These are phyloP conservation scores for Colletotrichum lupini DNA, from an alignment of 2,329 filamentous ascomycete species.

Conservation along the genomic window DNA sequence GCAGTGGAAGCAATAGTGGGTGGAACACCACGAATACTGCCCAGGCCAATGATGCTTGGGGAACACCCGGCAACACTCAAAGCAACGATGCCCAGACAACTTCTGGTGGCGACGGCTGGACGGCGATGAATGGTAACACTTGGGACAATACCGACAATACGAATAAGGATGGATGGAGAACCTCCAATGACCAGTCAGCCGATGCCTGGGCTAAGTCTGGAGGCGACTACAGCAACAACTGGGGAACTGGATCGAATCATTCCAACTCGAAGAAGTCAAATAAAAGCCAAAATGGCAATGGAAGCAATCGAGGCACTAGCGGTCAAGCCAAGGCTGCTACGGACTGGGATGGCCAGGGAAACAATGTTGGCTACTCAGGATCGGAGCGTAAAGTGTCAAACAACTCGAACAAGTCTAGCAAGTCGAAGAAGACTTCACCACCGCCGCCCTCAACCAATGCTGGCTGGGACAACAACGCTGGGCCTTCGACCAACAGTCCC, in stretches of 20 bases:
- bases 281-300: slow-evolving; percentile 1
- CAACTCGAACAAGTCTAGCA: slow-evolving; percentile 5
- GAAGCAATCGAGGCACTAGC: slow-evolving; percentile 16
- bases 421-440: slow-evolving; percentile 6
- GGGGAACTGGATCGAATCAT: slow-evolving; percentile 21
- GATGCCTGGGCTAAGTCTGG: slow-evolving; percentile 13
- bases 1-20: slow-evolving; percentile 31
- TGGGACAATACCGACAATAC: slow-evolving; percentile 9
- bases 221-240: slow-evolving; percentile 18
- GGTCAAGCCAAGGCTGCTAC: not conserved
- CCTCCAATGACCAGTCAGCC: not conserved
- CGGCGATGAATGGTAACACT: slow-evolving; percentile 1
- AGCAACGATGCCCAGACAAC: slow-evolving; percentile 3
- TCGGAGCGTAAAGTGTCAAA: slow-evolving; percentile 1
- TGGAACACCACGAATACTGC: slow-evolving; percentile 9
- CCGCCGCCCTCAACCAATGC: slow-evolving; percentile 7
- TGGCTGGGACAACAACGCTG: slow-evolving; percentile 35
- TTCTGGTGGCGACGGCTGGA: slow-evolving; percentile 15
- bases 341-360: slow-evolving; percentile 25
- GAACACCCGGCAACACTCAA: slow-evolving; percentile 4
- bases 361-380: slow-evolving; percentile 29
- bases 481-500: slow-evolving; percentile 27
- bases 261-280: slow-evolving; percentile 31
- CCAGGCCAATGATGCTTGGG: slow-evolving; percentile 33
- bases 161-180: slow-evolving; percentile 11